Conservation (phyloP, 345 rosid genomes). For the Linum lewisii region DNA sequence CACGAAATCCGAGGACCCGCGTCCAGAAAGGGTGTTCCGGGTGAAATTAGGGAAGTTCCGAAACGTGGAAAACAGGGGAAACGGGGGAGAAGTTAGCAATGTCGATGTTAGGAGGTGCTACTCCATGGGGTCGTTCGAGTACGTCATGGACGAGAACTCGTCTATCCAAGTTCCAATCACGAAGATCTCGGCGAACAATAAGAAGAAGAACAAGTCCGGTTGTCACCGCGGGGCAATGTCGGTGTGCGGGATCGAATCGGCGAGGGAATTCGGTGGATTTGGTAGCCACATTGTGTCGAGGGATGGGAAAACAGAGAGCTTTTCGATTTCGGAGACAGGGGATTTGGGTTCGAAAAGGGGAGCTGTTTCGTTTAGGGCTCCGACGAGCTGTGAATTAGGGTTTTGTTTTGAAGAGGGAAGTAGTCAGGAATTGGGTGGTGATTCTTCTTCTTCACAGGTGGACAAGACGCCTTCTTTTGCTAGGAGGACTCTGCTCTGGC, state of each 20-base stretch:
- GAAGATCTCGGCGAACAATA: conserved; percentile 31
- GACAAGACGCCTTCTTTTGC: conserved; percentile 90
- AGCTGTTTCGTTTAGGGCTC: conserved; percentile 56
- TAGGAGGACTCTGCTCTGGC: conserved; percentile 87
- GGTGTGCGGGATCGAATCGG: conserved; percentile 54
- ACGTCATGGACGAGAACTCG: conserved; percentile 75
- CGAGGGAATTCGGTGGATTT: conserved; percentile 41
- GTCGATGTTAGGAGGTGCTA: conserved; percentile 73
- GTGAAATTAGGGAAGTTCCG: conserved; percentile 85
- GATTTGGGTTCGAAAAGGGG: conserved; percentile 28
- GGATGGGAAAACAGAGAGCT: conserved; percentile 43
- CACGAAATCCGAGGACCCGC: conserved; percentile 26
- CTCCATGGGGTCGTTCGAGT: conserved; percentile 98
- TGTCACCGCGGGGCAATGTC: conserved; percentile 58
- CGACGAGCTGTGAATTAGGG: conserved; percentile 25
- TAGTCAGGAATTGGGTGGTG: conserved; percentile 28
- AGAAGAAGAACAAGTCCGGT: conserved; percentile 43
- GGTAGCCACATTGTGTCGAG: conserved; percentile 19
- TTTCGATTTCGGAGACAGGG: conserved; percentile 40
- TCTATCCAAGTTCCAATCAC: conserved; percentile 61
- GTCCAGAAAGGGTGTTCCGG: conserved; percentile 51
- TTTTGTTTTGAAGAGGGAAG: conserved; percentile 28
- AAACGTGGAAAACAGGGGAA: conserved; percentile 49
- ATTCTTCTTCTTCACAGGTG: too few species aligned
- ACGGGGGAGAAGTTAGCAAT: conserved; percentile 33